Evolutionary conservation across 169 alveolate genomes (phyloP), one percentile per base, ranked within the genome.

Genomic region (Plasmodium reichenowi): DNA sequence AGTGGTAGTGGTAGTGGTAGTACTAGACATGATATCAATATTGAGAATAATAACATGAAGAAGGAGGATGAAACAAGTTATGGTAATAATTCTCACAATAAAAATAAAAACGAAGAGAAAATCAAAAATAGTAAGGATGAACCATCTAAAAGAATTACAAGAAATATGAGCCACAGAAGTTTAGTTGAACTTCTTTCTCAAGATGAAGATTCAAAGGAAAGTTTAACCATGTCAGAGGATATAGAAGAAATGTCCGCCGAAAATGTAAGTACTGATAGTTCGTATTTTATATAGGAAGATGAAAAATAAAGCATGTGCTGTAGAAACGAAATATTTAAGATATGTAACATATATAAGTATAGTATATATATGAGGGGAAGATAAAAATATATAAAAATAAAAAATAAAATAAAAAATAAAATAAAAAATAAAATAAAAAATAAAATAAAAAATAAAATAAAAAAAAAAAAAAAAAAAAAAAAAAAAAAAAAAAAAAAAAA

Each of bases 161-260:
- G 88, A 74, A 74, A 74, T 45, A 74, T 74, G 88, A 59, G 60
- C 0, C 88, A 74, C 20, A 74, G 43, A 47, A 74, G 62, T 45
- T 59, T 74, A 15, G 58, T 74, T 20, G 88, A 74, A 17, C 62
- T 74, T 17, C 54, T 74, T 15, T 74, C 88, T 15, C 88, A 74
- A 67, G 88, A 74, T 29, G 88, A 74, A n/a, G 88, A 74, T 12
- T 74, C 88, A 5, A 74, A 74, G 10, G 60, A 43, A 7, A 62
- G 43, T 4, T 24, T 60, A 29, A 12, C 63, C 63, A 74, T 60
- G 12, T 74, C 88, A n/a, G 74, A 74, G 17, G 88, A 74, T 15
- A 73, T 26, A 15, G 88, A 74, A 48, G 73, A 58, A n/a, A 29
- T 29, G 5, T 74, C 88, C 12, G 88, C 62, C n/a, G 88, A 74